Conservation (phyloP, 345 rosid genomes). For the Gossypioides kirkii region DNA sequence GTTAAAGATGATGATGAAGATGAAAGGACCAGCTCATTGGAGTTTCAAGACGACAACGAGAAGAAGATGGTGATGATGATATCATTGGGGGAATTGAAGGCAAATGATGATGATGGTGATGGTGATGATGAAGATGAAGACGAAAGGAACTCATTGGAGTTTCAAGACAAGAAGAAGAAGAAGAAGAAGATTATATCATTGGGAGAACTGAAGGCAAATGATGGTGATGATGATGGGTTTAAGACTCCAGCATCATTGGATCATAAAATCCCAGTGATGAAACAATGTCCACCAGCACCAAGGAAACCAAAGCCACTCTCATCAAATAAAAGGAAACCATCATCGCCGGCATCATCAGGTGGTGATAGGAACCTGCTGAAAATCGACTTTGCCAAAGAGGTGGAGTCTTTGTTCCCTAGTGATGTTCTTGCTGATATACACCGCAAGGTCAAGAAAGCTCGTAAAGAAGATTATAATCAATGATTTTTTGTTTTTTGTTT, state of each 20-base stretch:
- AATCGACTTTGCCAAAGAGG: conserved; percentile 39
- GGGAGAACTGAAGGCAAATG: neutral
- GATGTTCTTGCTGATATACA: conserved; percentile 23
- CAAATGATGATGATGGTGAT: too few species aligned
- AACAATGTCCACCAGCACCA: conserved; percentile 56
- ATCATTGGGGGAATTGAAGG: too few species aligned
- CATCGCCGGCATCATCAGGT: neutral
- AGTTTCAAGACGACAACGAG: neutral
- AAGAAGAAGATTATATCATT: neutral
- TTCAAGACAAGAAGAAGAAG: neutral
- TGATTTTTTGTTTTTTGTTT: neutral
- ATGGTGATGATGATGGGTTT: conserved; percentile 41
- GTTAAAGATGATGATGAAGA: conserved; percentile 25
- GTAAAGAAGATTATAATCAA: conserved; percentile 25
- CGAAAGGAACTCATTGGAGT: neutral
- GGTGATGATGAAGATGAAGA: too few species aligned
- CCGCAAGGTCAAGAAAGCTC: conserved; percentile 55
- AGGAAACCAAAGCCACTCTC: conserved; percentile 23
- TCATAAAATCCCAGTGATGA: conserved; percentile 38
- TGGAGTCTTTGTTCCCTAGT: conserved; percentile 37
- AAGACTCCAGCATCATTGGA: conserved; percentile 50
- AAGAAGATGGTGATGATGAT: too few species aligned
- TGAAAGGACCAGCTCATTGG: conserved; percentile 19
- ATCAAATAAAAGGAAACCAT: conserved; percentile 30
- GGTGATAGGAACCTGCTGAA: conserved; percentile 23